Percentiles rank a stretch among this genome's conserved stretches.
These are phyloP conservation scores for Pseudogymnoascus sp. DNA, from an alignment of 2,329 filamentous ascomycete species.

Conservation along the genomic window DNA sequence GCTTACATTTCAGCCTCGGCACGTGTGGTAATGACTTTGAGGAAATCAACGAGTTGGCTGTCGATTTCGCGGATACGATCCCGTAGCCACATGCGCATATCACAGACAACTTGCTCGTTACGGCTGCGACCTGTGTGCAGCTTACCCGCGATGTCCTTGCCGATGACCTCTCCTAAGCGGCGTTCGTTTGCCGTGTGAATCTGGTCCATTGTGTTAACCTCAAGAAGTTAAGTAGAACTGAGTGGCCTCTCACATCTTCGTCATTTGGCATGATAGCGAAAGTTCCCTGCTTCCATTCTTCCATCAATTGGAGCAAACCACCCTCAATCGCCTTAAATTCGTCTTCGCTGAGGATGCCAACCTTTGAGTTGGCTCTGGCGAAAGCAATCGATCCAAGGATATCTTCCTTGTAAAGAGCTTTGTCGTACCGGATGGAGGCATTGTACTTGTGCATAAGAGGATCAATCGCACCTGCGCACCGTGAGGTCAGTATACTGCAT, in stretches of 20 bases:
- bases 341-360: constrained; percentile 61
- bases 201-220: constrained; percentile 44
- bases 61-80: too few species aligned
- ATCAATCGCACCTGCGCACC: constrained; percentile 35
- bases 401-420: constrained; percentile 69
- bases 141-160: constrained; percentile 77
- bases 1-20: constrained; percentile 59
- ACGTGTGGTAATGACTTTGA: constrained; percentile 59
- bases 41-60: constrained; percentile 49
- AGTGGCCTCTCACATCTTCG: too few species aligned
- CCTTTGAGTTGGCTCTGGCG: constrained; percentile 69
- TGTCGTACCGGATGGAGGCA: constrained; percentile 70
- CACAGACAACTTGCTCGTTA: constrained; percentile 84
- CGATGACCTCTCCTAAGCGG: constrained; percentile 73
- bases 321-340: constrained; percentile 67
- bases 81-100: constrained; percentile 64
- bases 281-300: too few species aligned
- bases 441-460: constrained; percentile 85
- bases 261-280: constrained; percentile 37
- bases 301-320: too few species aligned
- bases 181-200: constrained; percentile 67
- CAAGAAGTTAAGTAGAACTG: too few species aligned
- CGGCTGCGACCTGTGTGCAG: constrained; percentile 80
- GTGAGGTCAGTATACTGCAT: too few species aligned
- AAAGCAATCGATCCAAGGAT: constrained; percentile 75